Evolutionary conservation across 2,329 filamentous ascomycete species (phyloP), one percentile per base, ranked within the genome.

Genomic region (Juglanconis juglandina): DNA sequence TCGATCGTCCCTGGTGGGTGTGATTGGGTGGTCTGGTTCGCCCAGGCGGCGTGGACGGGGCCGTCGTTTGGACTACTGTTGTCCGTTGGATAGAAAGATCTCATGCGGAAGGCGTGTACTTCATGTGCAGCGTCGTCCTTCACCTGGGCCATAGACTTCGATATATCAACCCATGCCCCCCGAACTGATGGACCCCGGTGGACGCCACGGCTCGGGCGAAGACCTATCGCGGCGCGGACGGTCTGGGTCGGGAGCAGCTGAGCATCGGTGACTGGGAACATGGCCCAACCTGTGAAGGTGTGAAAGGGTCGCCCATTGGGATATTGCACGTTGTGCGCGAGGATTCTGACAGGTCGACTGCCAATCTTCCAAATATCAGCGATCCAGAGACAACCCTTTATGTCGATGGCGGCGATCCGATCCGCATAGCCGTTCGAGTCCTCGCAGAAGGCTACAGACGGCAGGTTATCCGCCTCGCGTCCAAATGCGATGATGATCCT

Each of bases 391-490:
- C 64, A 69, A 1, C 81, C 83, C 10, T 70, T 67, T 44, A 86
- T 80, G 49, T 85, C 83, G 32, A 83, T 69, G 1, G 79, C 82
- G 32, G 77, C 75, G 1, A 86, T 67, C 63, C 78, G 80, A 5
- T 81, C 76, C 2, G 81, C 83, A 2, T 77, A 66, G 1, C 83
- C 83, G 1, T 73, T 46, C 1, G 70, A 64, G 59, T 82, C 75
- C 56, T 79, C 77, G 53, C 77, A 67, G 63, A 86, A 84, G 33
- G 76, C 72, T n/a, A 86, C 69, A 56, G 78, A 82, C 5, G 83
- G 83, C 1, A 85, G 75, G 50, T 86, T 86, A 41, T 71, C 64
- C 0, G 77, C 79, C 0, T 60, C 51, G 0, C 17, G 39, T 0
- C 75, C 75, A 0, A 82, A 71, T 2, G 74, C 68, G 4, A 85